These are phyloP conservation scores for Candida freyschussii DNA, from an alignment of 1,139 yeast genomes.

Conservation along the genomic window DNA sequence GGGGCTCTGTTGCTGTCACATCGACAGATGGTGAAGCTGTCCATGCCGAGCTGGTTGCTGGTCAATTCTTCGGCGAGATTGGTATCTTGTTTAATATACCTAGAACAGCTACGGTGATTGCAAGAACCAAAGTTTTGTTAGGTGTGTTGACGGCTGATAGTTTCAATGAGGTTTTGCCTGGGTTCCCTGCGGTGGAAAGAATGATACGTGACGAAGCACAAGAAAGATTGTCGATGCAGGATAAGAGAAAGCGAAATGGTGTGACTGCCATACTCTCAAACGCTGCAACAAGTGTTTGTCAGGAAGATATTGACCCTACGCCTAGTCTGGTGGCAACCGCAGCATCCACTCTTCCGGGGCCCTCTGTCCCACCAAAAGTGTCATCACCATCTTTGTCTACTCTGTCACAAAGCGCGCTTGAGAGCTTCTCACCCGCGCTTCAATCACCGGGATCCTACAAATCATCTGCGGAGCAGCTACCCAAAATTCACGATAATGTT, in stretches of 20 bases:
- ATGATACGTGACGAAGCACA: constrained; percentile 75
- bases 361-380: constrained; percentile 22
- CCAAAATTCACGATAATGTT: constrained; percentile 32
- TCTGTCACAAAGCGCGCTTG: too few species aligned
- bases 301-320: constrained; percentile 6
- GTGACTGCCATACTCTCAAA: constrained; percentile 21
- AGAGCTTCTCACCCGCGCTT: too few species aligned
- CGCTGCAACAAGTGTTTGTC: constrained; percentile 1
- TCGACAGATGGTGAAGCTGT: constrained; percentile 72
- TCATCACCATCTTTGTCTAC: constrained; percentile 16
- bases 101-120: constrained; percentile 75
- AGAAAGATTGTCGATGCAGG: constrained; percentile 66
- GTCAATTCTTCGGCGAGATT: constrained; percentile 73
- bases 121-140: constrained; percentile 57
- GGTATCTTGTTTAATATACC: constrained; percentile 73
- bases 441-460: neutral
- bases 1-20: constrained; percentile 69
- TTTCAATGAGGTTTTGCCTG: constrained; percentile 52
- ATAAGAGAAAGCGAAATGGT: constrained; percentile 44
- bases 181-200: constrained; percentile 61
- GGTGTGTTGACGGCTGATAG: constrained; percentile 67
- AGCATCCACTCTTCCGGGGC: constrained; percentile 21
- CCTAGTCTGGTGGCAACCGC: constrained; percentile 21
- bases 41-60: constrained; percentile 64
- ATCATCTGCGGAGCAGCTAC: constrained; percentile 8